Evolutionary conservation across 1,284 basidiomycete species (phyloP).

Genomic region (Trametes pubescens): DNA sequence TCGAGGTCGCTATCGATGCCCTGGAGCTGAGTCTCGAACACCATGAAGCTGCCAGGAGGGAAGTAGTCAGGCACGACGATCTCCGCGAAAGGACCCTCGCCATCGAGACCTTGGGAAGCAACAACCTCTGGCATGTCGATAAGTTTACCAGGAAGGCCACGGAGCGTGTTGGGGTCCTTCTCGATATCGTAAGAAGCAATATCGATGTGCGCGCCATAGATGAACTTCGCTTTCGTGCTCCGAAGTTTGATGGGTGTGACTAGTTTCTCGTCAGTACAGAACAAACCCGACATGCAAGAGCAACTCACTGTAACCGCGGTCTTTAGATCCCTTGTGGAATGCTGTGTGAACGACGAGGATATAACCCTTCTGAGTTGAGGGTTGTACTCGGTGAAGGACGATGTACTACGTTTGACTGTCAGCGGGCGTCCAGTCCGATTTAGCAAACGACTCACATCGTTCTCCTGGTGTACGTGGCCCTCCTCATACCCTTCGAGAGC

Average conservation of each 20-base stretch:
- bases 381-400: conserved; percentile 89
- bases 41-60: conserved; percentile 91
- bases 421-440: neutral
- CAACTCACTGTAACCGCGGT: conserved; percentile 76
- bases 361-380: conserved; percentile 90
- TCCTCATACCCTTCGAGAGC: conserved; percentile 83
- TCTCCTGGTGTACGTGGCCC: conserved; percentile 95
- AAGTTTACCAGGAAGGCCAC: conserved; percentile 79
- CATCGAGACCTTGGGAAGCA: conserved; percentile 65
- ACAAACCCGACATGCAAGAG: conserved; percentile 26
- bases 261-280: conserved; percentile 41
- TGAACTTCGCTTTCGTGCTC: conserved; percentile 80
- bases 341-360: conserved; percentile 91
- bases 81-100: conserved; percentile 77
- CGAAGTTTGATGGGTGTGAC: conserved; percentile 87
- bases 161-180: conserved; percentile 65
- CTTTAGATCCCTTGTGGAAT: conserved; percentile 81
- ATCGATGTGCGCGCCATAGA: conserved; percentile 80
- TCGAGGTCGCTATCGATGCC: conserved; percentile 75
- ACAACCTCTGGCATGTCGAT: conserved; percentile 66
- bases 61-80: conserved; percentile 86
- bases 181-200: conserved; percentile 69
- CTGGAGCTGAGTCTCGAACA: conserved; percentile 87
- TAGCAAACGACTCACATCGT: conserved; percentile 68
- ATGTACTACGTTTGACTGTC: conserved; percentile 73